Conservation (phyloP, 345 rosid species). For the Populus euphratica region DNA sequence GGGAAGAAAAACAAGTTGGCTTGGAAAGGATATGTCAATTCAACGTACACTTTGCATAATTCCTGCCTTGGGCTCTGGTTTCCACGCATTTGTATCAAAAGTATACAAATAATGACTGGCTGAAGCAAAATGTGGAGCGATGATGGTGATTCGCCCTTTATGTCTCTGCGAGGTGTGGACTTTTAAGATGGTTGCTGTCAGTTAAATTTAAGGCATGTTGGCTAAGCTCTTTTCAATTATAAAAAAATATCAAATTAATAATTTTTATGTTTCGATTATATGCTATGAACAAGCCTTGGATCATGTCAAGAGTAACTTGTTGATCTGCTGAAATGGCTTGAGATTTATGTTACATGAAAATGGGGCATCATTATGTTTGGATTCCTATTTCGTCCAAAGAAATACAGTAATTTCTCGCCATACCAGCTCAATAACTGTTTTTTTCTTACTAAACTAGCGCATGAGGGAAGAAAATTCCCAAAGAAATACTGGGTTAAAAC, state of each 20-base stretch:
- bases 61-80: not conserved
- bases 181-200: slow-evolving; percentile 24
- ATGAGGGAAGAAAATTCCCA: no score
- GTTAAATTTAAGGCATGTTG: not conserved
- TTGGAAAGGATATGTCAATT: slow-evolving; percentile 31
- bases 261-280: no score
- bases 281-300: no score
- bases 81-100: not conserved
- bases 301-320: no score
- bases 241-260: no score
- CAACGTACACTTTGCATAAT: slow-evolving; percentile 11
- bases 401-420: no score
- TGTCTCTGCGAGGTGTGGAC: not conserved
- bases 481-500: not conserved
- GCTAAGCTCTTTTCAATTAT: no score
- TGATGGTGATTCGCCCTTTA: slow-evolving; percentile 3
- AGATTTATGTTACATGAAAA: slow-evolving; percentile 14
- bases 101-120: not conserved
- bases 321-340: not conserved
- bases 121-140: not conserved
- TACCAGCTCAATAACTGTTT: no score
- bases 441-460: not conserved
- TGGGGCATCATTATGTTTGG: slow-evolving; percentile 11
- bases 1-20: slow-evolving; percentile 19
- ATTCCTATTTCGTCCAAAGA: not conserved